Conservation (phyloP, 768 basidiomycete genomes). For the Termitomyces sp. region DNA sequence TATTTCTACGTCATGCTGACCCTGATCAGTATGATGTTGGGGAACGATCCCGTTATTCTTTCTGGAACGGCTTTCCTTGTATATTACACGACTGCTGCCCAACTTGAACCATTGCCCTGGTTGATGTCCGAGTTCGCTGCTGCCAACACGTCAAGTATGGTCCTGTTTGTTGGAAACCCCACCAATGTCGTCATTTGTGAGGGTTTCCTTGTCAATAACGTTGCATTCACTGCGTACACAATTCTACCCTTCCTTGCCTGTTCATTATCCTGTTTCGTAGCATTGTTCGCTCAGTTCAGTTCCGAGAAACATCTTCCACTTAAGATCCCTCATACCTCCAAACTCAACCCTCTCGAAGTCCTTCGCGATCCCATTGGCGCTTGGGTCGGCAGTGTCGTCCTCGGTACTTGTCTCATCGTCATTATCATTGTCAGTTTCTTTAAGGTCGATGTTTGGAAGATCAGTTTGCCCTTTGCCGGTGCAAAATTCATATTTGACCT, state of each 20-base stretch:
- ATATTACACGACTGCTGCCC: constrained; percentile 75
- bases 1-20: constrained; percentile 87
- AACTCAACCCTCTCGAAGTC: constrained; percentile 49
- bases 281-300: constrained; percentile 55
- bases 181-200: constrained; percentile 94
- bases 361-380: constrained; percentile 76
- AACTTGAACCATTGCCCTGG: constrained; percentile 56
- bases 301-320: constrained; percentile 46
- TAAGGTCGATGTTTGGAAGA: constrained; percentile 80
- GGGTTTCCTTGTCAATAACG: constrained; percentile 75
- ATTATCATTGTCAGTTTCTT: constrained; percentile 76
- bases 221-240: constrained; percentile 77
- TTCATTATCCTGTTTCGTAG: constrained; percentile 53
- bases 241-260: constrained; percentile 77
- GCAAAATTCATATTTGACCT: constrained; percentile 70
- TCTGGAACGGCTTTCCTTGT: constrained; percentile 89
- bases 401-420: constrained; percentile 63
- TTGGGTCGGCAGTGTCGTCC: constrained; percentile 61
- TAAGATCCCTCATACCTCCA: constrained; percentile 26
- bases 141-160: constrained; percentile 75
- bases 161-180: constrained; percentile 82
- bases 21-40: constrained; percentile 68
- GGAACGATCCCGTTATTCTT: constrained; percentile 92
- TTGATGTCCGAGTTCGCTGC: constrained; percentile 73
- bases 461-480: constrained; percentile 77